Base-by-base conservation (phyloP, 345 rosid species). In the Aquilaria yunnanensis region DNA sequence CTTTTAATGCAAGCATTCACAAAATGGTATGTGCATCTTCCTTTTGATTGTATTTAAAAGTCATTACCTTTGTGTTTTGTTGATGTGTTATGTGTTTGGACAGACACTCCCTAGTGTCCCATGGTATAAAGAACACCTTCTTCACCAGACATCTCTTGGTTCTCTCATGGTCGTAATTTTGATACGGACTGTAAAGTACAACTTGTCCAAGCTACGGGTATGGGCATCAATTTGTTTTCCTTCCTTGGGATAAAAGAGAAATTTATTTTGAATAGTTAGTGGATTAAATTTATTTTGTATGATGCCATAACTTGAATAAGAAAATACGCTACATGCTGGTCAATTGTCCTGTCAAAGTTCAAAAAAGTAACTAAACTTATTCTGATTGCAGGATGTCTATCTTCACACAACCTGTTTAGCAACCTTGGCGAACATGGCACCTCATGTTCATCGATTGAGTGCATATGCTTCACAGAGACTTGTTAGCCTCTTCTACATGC, bases 401-500 rank as follows among this genome's bases (percentile, higher is more conserved):
- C 83, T 94, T 43, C 99, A 94, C 71, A 94, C 99, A 54, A 94
- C 93, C 65, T 90, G 99, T 77, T 80, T 94, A 32, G 99, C 99
- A 56, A 88, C 96, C 61, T 77, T 94, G 79, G 99, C 97, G 67
- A 94, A 94, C 84, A 94, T 90, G 95, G 99, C 97, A 49, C 99
- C 99, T 70, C 99, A 94, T 77, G 81, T 84, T 70, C 89, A 90
- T 74, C 96, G 83, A 37, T 77, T 94, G 81, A 94, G 96, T 81
- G 92, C 96, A 67, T 90, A 90, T 80, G 97, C 99, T 70, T 94
- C 97, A 10, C 96, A 94, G 79, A 86, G 96, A 73, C 82, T 94
- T 57, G 90, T 94, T 82, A 94, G 97, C 77, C 96, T 94, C 67
- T 94, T 94, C 79, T 77, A 82, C 71, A 94, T 94, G 99, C 91